phyloP scores from a whole-genome alignment of 768 basidiomycete species.

The Lyophyllum shimeji region DNA sequence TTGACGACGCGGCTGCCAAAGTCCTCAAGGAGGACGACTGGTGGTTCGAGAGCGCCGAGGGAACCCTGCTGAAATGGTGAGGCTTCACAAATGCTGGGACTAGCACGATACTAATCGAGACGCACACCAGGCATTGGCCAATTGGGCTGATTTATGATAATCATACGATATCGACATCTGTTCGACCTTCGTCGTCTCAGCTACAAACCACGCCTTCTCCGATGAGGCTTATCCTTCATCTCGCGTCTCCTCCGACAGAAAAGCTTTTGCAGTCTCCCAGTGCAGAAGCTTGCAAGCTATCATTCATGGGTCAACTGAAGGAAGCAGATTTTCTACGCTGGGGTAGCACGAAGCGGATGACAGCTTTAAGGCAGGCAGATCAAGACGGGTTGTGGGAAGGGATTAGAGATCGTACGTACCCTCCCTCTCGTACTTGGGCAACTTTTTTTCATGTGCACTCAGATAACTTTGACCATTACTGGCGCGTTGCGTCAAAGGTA shows the following conservation, averaged over 20 bases:
- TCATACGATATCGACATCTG: constrained; percentile 63
- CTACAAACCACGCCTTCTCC: constrained; percentile 47
- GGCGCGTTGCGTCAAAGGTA: constrained; percentile 91
- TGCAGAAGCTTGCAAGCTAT: constrained; percentile 86
- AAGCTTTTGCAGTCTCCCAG: constrained; percentile 80
- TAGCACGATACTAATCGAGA: constrained; percentile 6
- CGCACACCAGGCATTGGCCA: constrained; percentile 88
- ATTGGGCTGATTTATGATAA: constrained; percentile 93
- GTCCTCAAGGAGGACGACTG: constrained; percentile 85
- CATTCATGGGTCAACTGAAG: constrained; percentile 94
- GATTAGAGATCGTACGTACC: constrained; percentile 82
- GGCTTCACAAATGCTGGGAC: constrained; percentile 23
- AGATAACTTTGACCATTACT: constrained; percentile 97
- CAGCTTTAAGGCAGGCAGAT: constrained; percentile 83
- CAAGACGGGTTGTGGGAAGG: constrained; percentile 98
- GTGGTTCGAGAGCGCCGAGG: constrained; percentile 96
- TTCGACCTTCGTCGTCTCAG: constrained; percentile 46
- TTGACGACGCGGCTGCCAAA: constrained; percentile 81
- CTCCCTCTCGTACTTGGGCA: neutral
- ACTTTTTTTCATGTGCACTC: constrained; percentile 11
- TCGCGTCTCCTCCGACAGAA: constrained; percentile 84
- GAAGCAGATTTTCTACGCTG: constrained; percentile 97
- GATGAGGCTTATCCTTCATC: constrained; percentile 80
- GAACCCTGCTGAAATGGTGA: constrained; percentile 84
- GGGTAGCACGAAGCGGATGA: constrained; percentile 95